Percentiles rank a stretch among this genome's conserved stretches.
phyloP scores from a whole-genome alignment of 352 stramenopile genomes.

The Globisporangium radiosum region DNA sequence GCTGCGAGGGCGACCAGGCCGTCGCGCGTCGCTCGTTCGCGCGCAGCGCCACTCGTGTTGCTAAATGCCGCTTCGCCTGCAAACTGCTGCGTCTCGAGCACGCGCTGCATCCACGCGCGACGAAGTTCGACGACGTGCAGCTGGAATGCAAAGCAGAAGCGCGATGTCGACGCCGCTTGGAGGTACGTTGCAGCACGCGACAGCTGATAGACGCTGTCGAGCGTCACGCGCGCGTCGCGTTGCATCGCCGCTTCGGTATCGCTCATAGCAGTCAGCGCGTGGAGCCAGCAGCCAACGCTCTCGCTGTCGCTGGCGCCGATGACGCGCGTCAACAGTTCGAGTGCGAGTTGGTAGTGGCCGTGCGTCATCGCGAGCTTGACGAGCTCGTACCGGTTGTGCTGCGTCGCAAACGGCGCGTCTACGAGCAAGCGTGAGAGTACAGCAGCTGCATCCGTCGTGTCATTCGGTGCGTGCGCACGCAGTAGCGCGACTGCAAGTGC shows the following conservation, averaged over 20 bases:
- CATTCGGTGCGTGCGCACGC: background rate
- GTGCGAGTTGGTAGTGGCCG: slow-evolving; percentile 22
- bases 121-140: slow-evolving; percentile 28
- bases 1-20: slow-evolving; percentile 20
- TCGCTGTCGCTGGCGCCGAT: slow-evolving; percentile 23
- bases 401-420: slow-evolving; percentile 18
- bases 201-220: slow-evolving; percentile 26
- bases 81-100: slow-evolving; percentile 37
- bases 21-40: slow-evolving; percentile 16
- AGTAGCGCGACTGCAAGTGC: background rate
- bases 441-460: background rate
- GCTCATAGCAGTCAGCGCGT: slow-evolving; percentile 24
- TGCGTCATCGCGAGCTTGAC: slow-evolving; percentile 32
- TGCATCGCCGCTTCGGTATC: slow-evolving; percentile 26
- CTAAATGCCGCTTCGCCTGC: slow-evolving; percentile 34
- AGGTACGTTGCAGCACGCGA: slow-evolving; percentile 22
- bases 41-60: slow-evolving; percentile 16
- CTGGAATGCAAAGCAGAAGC: slow-evolving; percentile 41
- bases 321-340: slow-evolving; percentile 20
- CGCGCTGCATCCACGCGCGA: slow-evolving; percentile 31
- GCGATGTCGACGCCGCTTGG: slow-evolving; percentile 26
- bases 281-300: slow-evolving; percentile 42
- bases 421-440: background rate
- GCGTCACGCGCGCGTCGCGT: slow-evolving; percentile 13
- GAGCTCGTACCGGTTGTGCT: slow-evolving; percentile 40